These are phyloP conservation scores for Melampsora larici-populina DNA, from an alignment of 1,284 basidiomycete genomes.

Conservation along the genomic window DNA sequence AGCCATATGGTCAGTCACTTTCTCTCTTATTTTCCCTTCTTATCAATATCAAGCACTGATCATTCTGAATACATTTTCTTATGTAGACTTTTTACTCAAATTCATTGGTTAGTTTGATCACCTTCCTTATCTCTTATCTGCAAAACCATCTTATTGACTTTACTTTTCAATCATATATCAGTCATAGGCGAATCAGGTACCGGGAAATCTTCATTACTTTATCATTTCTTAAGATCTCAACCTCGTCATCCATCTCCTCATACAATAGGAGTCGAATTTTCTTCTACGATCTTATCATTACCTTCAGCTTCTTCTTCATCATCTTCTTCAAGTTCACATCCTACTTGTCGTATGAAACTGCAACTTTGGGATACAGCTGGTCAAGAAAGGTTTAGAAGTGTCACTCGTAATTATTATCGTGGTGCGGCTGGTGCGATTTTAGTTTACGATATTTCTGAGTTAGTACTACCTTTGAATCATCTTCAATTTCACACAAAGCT, in stretches of 20 bases:
- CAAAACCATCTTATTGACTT: not conserved
- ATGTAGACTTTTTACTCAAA: constrained; percentile 38
- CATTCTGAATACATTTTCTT: too few species aligned
- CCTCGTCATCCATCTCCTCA: constrained; percentile 69
- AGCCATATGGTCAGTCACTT: constrained; percentile 25
- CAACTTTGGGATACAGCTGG: constrained; percentile 83
- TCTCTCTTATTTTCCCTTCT: not conserved
- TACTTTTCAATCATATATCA: too few species aligned
- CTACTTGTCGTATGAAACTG: constrained; percentile 47
- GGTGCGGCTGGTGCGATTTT: constrained; percentile 75
- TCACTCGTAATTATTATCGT: constrained; percentile 93
- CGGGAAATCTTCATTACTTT: constrained; percentile 91
- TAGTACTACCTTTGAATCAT: constrained; percentile 50
- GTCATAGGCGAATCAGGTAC: constrained; percentile 71
- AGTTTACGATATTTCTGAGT: constrained; percentile 96
- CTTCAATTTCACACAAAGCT: not conserved
- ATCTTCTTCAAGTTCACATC: constrained; percentile 34
- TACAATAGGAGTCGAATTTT: constrained; percentile 67
- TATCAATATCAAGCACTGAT: too few species aligned
- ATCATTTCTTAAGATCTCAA: constrained; percentile 65
- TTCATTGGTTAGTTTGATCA: constrained; percentile 27
- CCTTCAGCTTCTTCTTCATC: constrained; percentile 27
- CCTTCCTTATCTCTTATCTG: not conserved
- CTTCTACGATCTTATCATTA: constrained; percentile 48
- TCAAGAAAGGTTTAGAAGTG: constrained; percentile 89